phyloP scores from a whole-genome alignment of 352 stramenopile species.

The Hyaloperonospora brassicae region DNA sequence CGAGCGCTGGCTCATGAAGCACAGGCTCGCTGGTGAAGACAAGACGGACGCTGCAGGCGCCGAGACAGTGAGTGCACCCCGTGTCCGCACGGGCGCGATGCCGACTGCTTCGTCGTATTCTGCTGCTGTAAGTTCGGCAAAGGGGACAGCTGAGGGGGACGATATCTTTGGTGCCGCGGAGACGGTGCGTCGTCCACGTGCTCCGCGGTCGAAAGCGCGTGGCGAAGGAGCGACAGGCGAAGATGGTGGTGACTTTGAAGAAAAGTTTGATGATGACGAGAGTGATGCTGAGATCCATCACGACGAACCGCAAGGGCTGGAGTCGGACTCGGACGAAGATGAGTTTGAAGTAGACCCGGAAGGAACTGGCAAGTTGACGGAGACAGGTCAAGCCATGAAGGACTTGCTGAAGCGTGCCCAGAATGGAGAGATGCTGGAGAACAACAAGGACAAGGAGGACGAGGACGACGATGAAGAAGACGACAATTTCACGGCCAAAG shows the following conservation, averaged over 20 bases:
- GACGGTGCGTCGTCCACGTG: constrained; percentile 37
- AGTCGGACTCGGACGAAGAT: constrained; percentile 70
- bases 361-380: constrained; percentile 63
- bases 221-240: constrained; percentile 60
- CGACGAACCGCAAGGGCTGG: constrained; percentile 49
- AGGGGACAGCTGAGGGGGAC: constrained; percentile 33
- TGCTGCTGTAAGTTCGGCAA: constrained; percentile 4
- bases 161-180: constrained; percentile 66
- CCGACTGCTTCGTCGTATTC: constrained; percentile 5
- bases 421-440: constrained; percentile 61
- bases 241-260: constrained; percentile 80
- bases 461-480: constrained; percentile 51
- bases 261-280: constrained; percentile 84
- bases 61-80: constrained; percentile 55
- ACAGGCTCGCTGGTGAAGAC: constrained; percentile 75
- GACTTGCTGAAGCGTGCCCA: constrained; percentile 72
- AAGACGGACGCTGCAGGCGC: constrained; percentile 39
- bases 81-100: constrained; percentile 62
- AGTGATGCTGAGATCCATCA: constrained; percentile 78
- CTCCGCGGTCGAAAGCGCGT: constrained; percentile 40
- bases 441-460: constrained; percentile 50
- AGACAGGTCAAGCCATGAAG: constrained; percentile 79
- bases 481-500: constrained; percentile 67
- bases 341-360: constrained; percentile 69
- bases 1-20: constrained; percentile 84